Conservation (phyloP, 495 filamentous ascomycete genomes). For the Emericellopsis terricola region DNA sequence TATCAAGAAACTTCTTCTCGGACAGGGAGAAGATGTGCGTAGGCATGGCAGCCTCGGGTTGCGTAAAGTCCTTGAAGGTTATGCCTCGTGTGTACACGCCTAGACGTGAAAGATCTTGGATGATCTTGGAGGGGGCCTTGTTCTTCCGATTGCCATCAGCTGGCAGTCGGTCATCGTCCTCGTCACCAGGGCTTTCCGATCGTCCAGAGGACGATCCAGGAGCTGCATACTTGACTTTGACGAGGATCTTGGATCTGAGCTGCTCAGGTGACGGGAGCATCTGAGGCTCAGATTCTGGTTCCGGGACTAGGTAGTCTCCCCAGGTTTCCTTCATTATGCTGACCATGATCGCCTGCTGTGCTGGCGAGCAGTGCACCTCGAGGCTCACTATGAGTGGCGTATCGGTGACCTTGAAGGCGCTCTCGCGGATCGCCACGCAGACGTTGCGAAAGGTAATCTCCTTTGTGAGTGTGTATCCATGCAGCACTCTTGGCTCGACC, state of each 20-base stretch:
- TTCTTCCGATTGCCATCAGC: slow-evolving; percentile 13
- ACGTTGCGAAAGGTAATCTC: slow-evolving; percentile 73
- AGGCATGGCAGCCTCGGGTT: slow-evolving; percentile 46
- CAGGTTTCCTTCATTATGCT: slow-evolving; percentile 75
- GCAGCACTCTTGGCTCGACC: slow-evolving; percentile 60
- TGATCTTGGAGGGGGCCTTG: slow-evolving; percentile 45
- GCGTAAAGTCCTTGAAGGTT: slow-evolving; percentile 52
- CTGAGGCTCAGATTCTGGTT: slow-evolving; percentile 26
- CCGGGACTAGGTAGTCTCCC: slow-evolving; percentile 52
- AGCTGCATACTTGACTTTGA: slow-evolving; percentile 71
- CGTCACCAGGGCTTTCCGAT: slow-evolving; percentile 4
- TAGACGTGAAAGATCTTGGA: slow-evolving; percentile 50
- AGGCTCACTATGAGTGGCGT: slow-evolving; percentile 76
- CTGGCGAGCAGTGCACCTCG: slow-evolving; percentile 73
- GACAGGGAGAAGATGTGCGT: slow-evolving; percentile 79
- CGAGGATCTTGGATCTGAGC: slow-evolving; percentile 59
- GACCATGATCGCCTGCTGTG: slow-evolving; percentile 78
- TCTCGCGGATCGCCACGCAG: slow-evolving; percentile 58
- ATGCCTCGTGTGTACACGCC: slow-evolving; percentile 72
- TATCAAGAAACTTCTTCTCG: slow-evolving; percentile 55
- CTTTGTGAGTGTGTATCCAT: slow-evolving; percentile 82
- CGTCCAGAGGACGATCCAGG: slow-evolving; percentile 16
- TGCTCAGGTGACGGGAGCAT: slow-evolving; percentile 46
- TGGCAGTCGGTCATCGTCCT: slow-evolving; percentile 8
- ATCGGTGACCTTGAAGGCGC: slow-evolving; percentile 54